These are phyloP conservation scores for Talaromyces wortmannii DNA, from an alignment of 495 filamentous ascomycete genomes.

Conservation along the genomic window DNA sequence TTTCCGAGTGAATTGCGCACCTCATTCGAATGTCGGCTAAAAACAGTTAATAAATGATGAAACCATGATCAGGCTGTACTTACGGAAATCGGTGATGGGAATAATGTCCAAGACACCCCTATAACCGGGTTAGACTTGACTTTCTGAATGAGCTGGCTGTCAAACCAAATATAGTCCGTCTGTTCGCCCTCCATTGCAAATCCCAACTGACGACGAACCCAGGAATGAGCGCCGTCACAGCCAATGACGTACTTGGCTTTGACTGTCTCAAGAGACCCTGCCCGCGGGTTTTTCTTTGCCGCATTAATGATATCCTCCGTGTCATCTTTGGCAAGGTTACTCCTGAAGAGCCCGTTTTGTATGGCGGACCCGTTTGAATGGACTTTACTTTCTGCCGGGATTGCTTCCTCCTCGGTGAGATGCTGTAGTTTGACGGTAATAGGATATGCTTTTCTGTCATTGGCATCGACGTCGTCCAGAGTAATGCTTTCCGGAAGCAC, in stretches of 20 bases:
- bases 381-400: slow-evolving; percentile 10
- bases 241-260: slow-evolving; percentile 58
- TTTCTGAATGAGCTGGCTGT: no score
- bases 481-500: slow-evolving; percentile 35
- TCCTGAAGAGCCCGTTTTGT: slow-evolving; percentile 48
- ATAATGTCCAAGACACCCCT: slow-evolving; percentile 56
- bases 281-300: slow-evolving; percentile 11
- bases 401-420: slow-evolving; percentile 39
- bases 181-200: slow-evolving; percentile 48
- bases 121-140: no score
- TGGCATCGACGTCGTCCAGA: slow-evolving; percentile 30
- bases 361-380: neutral
- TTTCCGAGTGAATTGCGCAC: slow-evolving; percentile 54
- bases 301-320: slow-evolving; percentile 44
- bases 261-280: slow-evolving; percentile 20
- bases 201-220: slow-evolving; percentile 47
- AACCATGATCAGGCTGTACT: no score
- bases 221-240: slow-evolving; percentile 56
- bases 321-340: slow-evolving; percentile 48
- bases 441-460: slow-evolving; percentile 45
- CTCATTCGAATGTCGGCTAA: slow-evolving; percentile 56
- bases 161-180: slow-evolving; percentile 44
- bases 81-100: slow-evolving; percentile 53
- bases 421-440: slow-evolving; percentile 38
- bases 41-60: no score